Conservation (phyloP, 495 filamentous ascomycete species). For the Hapsidospora chrysogenum region DNA sequence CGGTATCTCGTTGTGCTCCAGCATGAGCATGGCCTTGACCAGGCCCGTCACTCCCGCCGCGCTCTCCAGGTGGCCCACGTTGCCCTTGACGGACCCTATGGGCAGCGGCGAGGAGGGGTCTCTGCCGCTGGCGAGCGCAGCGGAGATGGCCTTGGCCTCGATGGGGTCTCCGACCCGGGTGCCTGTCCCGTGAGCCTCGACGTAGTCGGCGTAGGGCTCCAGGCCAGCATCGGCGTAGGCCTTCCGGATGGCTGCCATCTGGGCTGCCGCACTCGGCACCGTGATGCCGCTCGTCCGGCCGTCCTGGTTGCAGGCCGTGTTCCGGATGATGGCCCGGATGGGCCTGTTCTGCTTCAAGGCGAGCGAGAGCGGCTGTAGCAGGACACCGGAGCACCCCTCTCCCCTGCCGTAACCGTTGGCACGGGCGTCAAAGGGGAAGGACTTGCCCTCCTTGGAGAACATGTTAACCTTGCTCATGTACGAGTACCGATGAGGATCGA, state of each 20-base stretch:
- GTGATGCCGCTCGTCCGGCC: conserved; percentile 43
- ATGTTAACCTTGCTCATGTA: conserved; percentile 24
- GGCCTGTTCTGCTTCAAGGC: conserved; percentile 39
- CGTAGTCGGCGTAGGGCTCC: conserved; percentile 26
- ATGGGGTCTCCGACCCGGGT: conserved; percentile 35
- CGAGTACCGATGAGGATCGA: conserved; percentile 2
- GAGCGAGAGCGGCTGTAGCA: conserved; percentile 41
- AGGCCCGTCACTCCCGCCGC: conserved; percentile 24
- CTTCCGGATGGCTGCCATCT: conserved; percentile 30
- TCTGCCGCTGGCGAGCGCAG: conserved; percentile 9
- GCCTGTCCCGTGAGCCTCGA: conserved; percentile 39
- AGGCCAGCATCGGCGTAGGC: conserved; percentile 24
- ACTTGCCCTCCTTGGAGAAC: conserved; percentile 48
- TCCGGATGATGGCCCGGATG: conserved; percentile 46
- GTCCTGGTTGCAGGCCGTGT: conserved; percentile 42
- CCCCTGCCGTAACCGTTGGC: conserved; percentile 49
- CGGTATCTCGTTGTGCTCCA: conserved; percentile 21
- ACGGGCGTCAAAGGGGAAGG: conserved; percentile 40
- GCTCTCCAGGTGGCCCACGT: conserved; percentile 30
- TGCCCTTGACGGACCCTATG: conserved; percentile 30
- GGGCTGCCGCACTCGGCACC: conserved; percentile 37
- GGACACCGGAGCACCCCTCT: conserved; percentile 40
- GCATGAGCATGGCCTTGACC: conserved; percentile 26
- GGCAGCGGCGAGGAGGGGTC: conserved; percentile 8
- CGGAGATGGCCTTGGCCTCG: conserved; percentile 22